Conservation (phyloP, 139 green algal genomes). For the Microglena sp. region DNA sequence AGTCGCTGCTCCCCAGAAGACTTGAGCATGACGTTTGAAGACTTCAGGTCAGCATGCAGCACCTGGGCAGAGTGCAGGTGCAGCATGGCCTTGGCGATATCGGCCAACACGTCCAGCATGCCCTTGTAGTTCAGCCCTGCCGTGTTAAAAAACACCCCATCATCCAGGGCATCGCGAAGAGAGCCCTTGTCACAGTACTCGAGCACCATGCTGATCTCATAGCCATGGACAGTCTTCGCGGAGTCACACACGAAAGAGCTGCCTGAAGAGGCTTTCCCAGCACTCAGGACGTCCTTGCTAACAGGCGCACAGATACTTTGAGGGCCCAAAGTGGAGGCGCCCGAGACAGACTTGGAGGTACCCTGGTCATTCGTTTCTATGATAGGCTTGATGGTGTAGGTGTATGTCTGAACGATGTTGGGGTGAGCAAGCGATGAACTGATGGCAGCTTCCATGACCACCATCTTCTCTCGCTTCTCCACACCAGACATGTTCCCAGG, state of each 20-base stretch:
- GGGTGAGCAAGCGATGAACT: constrained; percentile 20
- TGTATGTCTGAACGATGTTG: constrained; percentile 33
- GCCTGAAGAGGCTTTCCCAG: too few species aligned
- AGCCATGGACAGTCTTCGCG: not conserved
- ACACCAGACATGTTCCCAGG: constrained; percentile 20
- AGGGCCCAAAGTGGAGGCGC: too few species aligned
- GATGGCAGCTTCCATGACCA: constrained; percentile 34
- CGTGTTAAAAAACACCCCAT: constrained; percentile 15
- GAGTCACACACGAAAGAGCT: too few species aligned
- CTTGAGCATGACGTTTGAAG: constrained; percentile 54
- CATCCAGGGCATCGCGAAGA: constrained; percentile 33
- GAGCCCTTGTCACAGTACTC: constrained; percentile 49
- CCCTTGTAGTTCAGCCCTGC: constrained; percentile 10
- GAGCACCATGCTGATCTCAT: constrained; percentile 42
- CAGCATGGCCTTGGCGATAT: constrained; percentile 34
- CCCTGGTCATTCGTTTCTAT: constrained; percentile 14
- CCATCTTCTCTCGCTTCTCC: constrained; percentile 16
- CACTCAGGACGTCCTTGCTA: too few species aligned
- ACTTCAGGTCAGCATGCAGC: constrained; percentile 39
- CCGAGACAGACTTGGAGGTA: too few species aligned
- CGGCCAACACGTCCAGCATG: constrained; percentile 32
- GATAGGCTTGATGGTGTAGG: constrained; percentile 26
- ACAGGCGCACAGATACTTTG: too few species aligned
- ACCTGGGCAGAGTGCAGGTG: constrained; percentile 33
- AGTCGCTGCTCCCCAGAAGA: constrained; percentile 16